Evolutionary conservation across 2,329 filamentous ascomycete genomes (phyloP).

Genomic region (Chrysoporthe cubensis): DNA sequence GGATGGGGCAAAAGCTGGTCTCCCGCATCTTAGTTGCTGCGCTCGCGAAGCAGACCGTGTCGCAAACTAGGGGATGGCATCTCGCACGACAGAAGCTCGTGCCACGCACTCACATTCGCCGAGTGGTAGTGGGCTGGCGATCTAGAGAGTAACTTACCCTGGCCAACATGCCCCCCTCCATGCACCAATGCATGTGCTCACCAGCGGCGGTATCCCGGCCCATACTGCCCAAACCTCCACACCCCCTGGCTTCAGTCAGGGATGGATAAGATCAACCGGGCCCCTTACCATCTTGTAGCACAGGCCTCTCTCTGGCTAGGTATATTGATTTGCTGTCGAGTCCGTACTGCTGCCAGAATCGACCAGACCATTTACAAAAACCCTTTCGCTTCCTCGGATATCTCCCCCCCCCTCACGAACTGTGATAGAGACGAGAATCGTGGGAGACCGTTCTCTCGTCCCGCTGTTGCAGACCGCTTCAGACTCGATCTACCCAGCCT

Average conservation of each 20-base stretch:
- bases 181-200: neutral
- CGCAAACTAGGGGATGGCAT: neutral
- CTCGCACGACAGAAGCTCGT: neutral
- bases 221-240: constrained; percentile 6
- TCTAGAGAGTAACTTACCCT: neutral
- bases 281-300: constrained; percentile 1
- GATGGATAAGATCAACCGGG: constrained; percentile 10
- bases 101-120: neutral
- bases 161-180: neutral
- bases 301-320: constrained; percentile 4
- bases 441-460: neutral
- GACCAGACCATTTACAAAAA: constrained; percentile 1
- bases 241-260: constrained; percentile 19
- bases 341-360: neutral
- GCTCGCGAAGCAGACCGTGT: neutral
- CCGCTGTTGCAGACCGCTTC: neutral
- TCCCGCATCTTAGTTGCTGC: neutral
- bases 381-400: neutral
- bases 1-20: neutral
- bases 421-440: neutral
- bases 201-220: constrained; percentile 4
- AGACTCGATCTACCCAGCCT: neutral
- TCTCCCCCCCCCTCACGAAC: neutral
- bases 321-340: neutral
- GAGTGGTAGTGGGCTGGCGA: neutral